Evolutionary conservation across 768 basidiomycete genomes (phyloP).

Genomic region (Pilatotrama ljubarskyi): DNA sequence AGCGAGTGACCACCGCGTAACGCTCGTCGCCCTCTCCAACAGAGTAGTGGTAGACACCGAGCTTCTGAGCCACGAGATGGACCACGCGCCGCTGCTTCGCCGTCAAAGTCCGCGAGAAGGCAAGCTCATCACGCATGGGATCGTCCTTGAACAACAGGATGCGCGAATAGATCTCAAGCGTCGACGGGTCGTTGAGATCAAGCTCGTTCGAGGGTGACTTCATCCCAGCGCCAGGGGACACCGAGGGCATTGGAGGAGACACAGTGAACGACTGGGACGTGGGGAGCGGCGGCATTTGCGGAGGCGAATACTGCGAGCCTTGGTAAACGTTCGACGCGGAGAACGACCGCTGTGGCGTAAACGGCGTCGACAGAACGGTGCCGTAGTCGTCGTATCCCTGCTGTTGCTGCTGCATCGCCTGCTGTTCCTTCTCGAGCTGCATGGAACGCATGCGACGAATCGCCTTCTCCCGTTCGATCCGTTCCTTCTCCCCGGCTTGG

Average conservation of each 20-base stretch:
- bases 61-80: constrained; percentile 93
- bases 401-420: constrained; percentile 44
- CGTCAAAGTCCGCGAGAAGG: constrained; percentile 85
- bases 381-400: constrained; percentile 72
- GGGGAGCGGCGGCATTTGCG: constrained; percentile 42
- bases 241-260: constrained; percentile 54
- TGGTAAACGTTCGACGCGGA: constrained; percentile 62
- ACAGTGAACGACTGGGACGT: constrained; percentile 44
- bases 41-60: constrained; percentile 93
- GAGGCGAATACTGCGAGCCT: constrained; percentile 66
- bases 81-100: constrained; percentile 90
- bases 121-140: constrained; percentile 94
- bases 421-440: constrained; percentile 87
- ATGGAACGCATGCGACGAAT: constrained; percentile 97
- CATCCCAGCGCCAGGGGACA: constrained; percentile 58
- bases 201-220: constrained; percentile 71
- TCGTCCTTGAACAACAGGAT: constrained; percentile 98
- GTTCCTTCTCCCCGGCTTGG: constrained; percentile 98
- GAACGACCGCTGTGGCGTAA: constrained; percentile 74
- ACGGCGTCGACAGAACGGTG: constrained; percentile 52
- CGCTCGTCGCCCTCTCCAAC: constrained; percentile 91
- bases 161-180: constrained; percentile 95
- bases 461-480: constrained; percentile 98
- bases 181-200: constrained; percentile 94
- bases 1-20: constrained; percentile 91